These are phyloP conservation scores for Manihot esculenta DNA, from an alignment of 441 rosid species.

Conservation along the genomic window DNA sequence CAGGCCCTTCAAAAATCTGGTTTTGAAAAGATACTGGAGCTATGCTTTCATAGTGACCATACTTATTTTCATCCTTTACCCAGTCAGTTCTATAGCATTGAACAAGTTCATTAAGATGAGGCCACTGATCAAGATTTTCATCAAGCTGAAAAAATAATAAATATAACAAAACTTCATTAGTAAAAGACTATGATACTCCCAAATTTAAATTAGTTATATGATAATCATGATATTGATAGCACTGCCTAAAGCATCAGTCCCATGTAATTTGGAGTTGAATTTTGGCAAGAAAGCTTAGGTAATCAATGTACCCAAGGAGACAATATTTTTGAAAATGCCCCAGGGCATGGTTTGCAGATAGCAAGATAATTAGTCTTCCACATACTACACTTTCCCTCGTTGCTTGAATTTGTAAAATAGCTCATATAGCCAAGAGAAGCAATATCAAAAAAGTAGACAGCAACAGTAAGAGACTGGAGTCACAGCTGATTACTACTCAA, in stretches of 20 bases:
- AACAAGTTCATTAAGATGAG: slow-evolving; percentile 85
- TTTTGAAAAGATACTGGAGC: slow-evolving; percentile 64
- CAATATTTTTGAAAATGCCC: background rate
- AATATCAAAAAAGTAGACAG: background rate
- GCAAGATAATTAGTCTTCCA: background rate
- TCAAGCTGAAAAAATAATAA: slow-evolving; percentile 52
- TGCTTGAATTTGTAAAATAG: background rate
- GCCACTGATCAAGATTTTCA: slow-evolving; percentile 96
- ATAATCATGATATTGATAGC: background rate
- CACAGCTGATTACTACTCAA: background rate
- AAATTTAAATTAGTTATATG: slow-evolving; percentile 2
- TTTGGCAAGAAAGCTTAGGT: background rate
- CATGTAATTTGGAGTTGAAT: background rate
- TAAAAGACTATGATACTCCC: background rate
- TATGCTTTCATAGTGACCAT: slow-evolving; percentile 79
- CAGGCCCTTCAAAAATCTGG: slow-evolving; percentile 98
- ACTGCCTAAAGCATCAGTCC: background rate
- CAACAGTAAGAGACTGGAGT: slow-evolving; percentile 2
- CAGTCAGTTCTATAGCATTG: slow-evolving; percentile 89
- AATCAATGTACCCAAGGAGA: background rate
- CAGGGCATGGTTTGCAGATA: too few species aligned
- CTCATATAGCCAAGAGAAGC: background rate
- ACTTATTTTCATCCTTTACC: slow-evolving; percentile 93
- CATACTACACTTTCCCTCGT: background rate
- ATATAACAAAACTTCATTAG: background rate